Evolutionary conservation across 148 eudicot genomes (phyloP).

Genomic region (Bassia scoparia): DNA sequence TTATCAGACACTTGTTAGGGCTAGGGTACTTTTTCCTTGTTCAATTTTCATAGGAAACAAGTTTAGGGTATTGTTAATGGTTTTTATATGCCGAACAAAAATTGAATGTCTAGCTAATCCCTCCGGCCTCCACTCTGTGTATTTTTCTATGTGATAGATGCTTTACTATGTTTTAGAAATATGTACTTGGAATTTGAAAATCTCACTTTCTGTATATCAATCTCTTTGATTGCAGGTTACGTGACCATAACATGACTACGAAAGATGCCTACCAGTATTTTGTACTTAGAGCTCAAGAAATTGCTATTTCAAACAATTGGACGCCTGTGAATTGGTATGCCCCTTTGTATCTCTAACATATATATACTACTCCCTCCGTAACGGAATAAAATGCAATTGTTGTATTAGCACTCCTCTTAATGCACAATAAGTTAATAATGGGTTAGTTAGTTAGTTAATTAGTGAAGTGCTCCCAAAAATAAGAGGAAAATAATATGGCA

Average conservation of each 20-base stretch:
- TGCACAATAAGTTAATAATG: too few species aligned
- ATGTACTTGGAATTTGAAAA: not conserved
- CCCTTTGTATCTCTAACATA: conserved; percentile 10
- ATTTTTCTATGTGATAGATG: not conserved
- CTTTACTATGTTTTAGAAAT: conserved; percentile 8
- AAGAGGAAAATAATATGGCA: too few species aligned
- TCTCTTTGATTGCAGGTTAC: conserved; percentile 56
- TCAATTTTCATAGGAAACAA: not conserved
- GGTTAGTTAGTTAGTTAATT: too few species aligned
- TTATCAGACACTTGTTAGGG: not conserved
- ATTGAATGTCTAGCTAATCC: not conserved
- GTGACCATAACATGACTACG: conserved; percentile 62
- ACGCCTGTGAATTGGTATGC: conserved; percentile 92
- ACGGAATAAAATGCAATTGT: too few species aligned
- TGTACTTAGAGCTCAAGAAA: conserved; percentile 85
- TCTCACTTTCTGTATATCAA: conserved; percentile 11
- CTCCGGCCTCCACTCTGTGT: not conserved
- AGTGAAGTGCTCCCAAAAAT: too few species aligned
- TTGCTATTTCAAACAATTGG: conserved; percentile 70
- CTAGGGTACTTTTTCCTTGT: too few species aligned
- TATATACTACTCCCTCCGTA: too few species aligned
- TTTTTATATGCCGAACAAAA: not conserved
- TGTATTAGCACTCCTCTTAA: too few species aligned
- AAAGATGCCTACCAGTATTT: conserved; percentile 87
- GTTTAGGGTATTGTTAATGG: not conserved